phyloP scores from a whole-genome alignment of 2,329 filamentous ascomycete genomes.

The Calonectria leucothoes region DNA sequence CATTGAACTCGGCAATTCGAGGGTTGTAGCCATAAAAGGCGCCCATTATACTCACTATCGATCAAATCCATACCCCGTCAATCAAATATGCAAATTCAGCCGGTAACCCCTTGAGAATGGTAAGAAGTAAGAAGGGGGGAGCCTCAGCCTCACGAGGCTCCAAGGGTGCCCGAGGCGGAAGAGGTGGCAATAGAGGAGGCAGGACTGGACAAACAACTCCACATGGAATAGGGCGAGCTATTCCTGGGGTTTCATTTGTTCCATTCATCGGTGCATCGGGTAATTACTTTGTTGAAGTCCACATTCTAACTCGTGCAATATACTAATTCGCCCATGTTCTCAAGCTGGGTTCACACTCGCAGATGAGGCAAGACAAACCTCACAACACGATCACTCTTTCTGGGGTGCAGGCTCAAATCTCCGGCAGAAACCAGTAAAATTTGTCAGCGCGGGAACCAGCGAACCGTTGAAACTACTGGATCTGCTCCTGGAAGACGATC shows the following conservation, averaged over 20 bases:
- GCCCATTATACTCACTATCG: background rate
- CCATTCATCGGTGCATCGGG: constrained; percentile 24
- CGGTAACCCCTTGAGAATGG: constrained; percentile 29
- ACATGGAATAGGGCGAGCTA: constrained; percentile 25
- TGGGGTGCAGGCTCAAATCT: constrained; percentile 56
- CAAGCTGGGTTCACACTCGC: constrained; percentile 47
- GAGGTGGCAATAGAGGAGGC: constrained; percentile 31
- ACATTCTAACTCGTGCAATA: background rate
- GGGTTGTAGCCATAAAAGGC: background rate
- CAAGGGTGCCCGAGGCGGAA: constrained; percentile 31
- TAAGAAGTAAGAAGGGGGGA: constrained; percentile 41
- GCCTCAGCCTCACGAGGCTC: constrained; percentile 30
- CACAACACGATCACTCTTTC: constrained; percentile 55
- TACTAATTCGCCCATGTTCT: constrained; percentile 15
- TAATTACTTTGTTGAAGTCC: constrained; percentile 14
- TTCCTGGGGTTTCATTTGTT: constrained; percentile 7
- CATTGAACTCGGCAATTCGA: background rate
- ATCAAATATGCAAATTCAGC: constrained; percentile 26
- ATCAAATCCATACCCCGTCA: background rate
- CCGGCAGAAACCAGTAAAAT: constrained; percentile 61
- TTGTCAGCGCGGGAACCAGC: constrained; percentile 65
- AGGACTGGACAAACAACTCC: constrained; percentile 24
- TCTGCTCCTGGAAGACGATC: constrained; percentile 31
- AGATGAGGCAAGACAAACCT: constrained; percentile 64
- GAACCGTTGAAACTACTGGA: constrained; percentile 60